These are phyloP conservation scores for Fusarium globosum DNA, from an alignment of 2,329 filamentous ascomycete genomes.

Conservation along the genomic window DNA sequence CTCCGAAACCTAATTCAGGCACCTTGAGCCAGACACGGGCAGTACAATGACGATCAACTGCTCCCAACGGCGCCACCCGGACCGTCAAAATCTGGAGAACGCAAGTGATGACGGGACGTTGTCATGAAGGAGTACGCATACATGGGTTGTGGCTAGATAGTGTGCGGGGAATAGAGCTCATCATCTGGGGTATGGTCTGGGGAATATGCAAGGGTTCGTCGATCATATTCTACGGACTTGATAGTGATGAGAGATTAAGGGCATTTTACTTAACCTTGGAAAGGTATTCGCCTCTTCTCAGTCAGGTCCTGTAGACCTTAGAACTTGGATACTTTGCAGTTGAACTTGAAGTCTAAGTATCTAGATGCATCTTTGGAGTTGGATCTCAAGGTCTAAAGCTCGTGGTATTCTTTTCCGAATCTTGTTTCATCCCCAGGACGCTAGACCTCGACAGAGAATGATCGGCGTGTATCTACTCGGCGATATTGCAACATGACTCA, in stretches of 20 bases:
- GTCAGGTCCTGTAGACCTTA: not conserved
- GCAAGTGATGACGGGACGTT: not conserved
- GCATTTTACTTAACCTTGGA: not conserved
- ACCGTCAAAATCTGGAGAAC: not conserved
- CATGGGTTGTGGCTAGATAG: not conserved
- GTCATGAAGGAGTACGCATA: not conserved
- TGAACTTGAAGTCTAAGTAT: not conserved
- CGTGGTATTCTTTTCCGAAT: not conserved
- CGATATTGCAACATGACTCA: not conserved
- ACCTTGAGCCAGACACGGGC: not conserved
- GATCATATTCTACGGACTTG: not conserved
- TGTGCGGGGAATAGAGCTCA: not conserved
- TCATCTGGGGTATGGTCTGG: not conserved
- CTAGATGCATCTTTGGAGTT: not conserved
- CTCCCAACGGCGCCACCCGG: not conserved
- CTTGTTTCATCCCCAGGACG: not conserved
- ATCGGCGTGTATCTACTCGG: not conserved
- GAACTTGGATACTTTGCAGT: not conserved
- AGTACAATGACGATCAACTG: not conserved
- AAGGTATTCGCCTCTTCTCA: not conserved
- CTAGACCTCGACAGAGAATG: not conserved
- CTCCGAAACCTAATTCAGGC: not conserved
- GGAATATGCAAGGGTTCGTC: not conserved
- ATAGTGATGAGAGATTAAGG: not conserved
- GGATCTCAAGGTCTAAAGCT: not conserved